A percentile compares a stretch with the other conserved stretches of the same genome.
These are phyloP conservation scores for Nidula niveotomentosa DNA, from an alignment of 1,284 basidiomycete genomes.

Conservation along the genomic window DNA sequence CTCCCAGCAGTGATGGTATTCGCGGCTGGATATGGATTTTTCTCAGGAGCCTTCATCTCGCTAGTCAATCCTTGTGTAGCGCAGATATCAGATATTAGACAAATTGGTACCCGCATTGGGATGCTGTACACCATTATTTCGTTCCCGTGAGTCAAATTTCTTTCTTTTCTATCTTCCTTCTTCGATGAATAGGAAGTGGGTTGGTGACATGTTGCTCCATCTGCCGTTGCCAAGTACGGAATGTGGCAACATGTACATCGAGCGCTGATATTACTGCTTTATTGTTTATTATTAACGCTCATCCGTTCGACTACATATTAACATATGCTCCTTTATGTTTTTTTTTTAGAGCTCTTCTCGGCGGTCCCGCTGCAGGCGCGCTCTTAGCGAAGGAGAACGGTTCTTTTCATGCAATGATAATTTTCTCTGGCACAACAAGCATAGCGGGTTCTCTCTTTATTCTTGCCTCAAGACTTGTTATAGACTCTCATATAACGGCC, in stretches of 20 bases:
- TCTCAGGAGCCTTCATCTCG: slow-evolving; percentile 59
- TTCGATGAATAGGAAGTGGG: not conserved
- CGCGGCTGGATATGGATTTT: slow-evolving; percentile 55
- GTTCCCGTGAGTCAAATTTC: slow-evolving; percentile 52
- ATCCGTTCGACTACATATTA: slow-evolving; percentile 1
- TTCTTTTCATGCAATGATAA: slow-evolving; percentile 49
- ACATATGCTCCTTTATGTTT: not conserved
- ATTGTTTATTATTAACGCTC: slow-evolving; percentile 1
- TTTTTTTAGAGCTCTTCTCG: slow-evolving; percentile 48
- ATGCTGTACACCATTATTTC: slow-evolving; percentile 61
- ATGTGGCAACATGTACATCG: not conserved
- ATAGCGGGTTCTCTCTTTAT: slow-evolving; percentile 56
- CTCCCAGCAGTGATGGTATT: slow-evolving; percentile 48
- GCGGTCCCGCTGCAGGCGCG: slow-evolving; percentile 58
- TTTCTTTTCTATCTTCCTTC: slow-evolving; percentile 1
- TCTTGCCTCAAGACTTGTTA: slow-evolving; percentile 42
- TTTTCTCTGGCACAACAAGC: slow-evolving; percentile 57
- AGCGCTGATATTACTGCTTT: not conserved
- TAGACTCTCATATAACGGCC: slow-evolving; percentile 40
- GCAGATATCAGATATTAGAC: slow-evolving; percentile 54
- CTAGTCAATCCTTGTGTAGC: slow-evolving; percentile 62
- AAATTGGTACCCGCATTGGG: slow-evolving; percentile 61
- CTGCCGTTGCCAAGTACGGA: too few species aligned
- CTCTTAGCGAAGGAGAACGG: slow-evolving; percentile 44
- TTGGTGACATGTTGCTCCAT: too few species aligned